These are phyloP conservation scores for Solanum dulcamara DNA, from an alignment of 257 asterid genomes.

Conservation along the genomic window DNA sequence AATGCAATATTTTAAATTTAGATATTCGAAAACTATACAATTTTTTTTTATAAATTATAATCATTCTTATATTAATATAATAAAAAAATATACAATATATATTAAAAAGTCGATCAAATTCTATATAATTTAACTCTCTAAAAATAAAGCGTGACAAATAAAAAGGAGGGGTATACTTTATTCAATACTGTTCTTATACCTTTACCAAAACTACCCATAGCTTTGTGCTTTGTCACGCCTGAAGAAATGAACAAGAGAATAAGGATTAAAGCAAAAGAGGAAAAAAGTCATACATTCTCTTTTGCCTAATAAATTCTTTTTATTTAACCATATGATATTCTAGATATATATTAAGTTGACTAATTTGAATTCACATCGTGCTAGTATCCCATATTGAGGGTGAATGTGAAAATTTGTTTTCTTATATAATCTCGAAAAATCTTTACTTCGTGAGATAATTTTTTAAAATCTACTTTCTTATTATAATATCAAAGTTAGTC, in stretches of 20 bases:
- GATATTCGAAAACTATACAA: no score
- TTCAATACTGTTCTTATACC: no score
- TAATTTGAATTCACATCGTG: neutral
- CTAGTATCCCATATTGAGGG: neutral
- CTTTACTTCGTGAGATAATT: neutral
- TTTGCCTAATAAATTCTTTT: neutral
- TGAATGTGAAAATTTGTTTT: neutral
- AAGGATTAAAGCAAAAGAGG: neutral
- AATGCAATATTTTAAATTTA: no score
- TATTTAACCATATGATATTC: neutral
- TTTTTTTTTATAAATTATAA: no score
- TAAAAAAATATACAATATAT: no score
- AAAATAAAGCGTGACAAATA: no score
- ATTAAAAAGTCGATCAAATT: accelerated
- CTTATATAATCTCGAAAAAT: neutral
- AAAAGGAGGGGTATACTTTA: no score
- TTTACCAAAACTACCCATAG: no score
- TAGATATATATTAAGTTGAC: neutral
- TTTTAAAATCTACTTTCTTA: neutral
- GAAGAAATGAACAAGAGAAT: neutral
- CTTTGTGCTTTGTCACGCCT: neutral
- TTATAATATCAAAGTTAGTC: neutral
- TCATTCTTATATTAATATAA: no score
- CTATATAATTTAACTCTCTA: no score
- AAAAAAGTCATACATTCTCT: neutral